Percentiles rank a stretch among this genome's conserved stretches.
Evolutionary conservation across 257 asterid genomes (phyloP).

Genomic region (Lavandula angustifolia): DNA sequence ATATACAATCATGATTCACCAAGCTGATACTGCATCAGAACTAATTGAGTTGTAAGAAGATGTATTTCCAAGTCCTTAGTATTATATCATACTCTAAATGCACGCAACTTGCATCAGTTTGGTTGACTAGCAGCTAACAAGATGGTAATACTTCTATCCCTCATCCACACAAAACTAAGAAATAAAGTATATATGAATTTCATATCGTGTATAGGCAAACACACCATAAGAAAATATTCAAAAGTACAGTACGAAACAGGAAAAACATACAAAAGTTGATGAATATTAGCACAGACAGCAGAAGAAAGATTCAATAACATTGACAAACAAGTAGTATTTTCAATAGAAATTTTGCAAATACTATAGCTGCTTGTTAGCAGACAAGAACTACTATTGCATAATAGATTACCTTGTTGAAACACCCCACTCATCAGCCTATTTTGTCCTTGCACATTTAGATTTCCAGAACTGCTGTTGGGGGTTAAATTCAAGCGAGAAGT

Average conservation of each 20-base stretch:
- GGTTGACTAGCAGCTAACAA: constrained; percentile 22
- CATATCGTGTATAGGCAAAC: constrained; percentile 12
- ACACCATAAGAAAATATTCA: constrained; percentile 8
- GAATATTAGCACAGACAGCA: constrained; percentile 22
- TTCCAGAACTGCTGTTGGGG: constrained; percentile 75
- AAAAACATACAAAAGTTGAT: neutral
- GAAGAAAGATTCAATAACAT: constrained; percentile 8
- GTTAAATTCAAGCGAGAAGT: constrained; percentile 77
- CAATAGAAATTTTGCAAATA: constrained; percentile 20
- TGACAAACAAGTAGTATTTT: neutral
- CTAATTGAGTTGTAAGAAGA: neutral
- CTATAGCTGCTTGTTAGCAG: constrained; percentile 12
- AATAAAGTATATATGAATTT: constrained; percentile 15
- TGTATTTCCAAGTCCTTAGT: neutral
- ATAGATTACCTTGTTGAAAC: constrained; percentile 83
- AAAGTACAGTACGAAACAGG: neutral
- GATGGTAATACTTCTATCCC: constrained; percentile 1
- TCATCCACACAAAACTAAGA: constrained; percentile 13
- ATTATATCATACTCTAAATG: neutral
- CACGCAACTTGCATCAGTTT: neutral
- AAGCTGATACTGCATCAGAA: constrained; percentile 19
- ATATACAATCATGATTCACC: constrained; percentile 3
- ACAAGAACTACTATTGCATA: constrained; percentile 24
- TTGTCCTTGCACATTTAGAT: constrained; percentile 77
- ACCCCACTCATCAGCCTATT: constrained; percentile 79